Conservation (phyloP, 192 early-diverging fungal genomes). For the Dissophora ornata region DNA sequence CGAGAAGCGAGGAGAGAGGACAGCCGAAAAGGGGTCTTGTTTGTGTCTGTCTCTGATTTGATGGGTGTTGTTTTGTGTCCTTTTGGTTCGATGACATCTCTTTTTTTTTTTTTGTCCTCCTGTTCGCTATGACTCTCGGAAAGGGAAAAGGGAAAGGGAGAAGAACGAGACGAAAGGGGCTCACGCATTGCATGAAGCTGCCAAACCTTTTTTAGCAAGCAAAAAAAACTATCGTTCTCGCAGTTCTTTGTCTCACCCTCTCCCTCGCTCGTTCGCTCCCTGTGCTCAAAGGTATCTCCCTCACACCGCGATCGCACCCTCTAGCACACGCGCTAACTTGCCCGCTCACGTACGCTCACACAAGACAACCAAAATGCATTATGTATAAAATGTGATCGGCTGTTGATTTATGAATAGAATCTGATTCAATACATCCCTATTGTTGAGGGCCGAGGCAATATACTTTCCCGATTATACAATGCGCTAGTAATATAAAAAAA, state of each 20-base stretch:
- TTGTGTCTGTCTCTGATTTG: too few relatives aligned
- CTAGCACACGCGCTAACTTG: too few relatives aligned
- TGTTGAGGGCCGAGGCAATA: too few relatives aligned
- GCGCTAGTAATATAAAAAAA: too few relatives aligned
- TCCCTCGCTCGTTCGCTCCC: neutral
- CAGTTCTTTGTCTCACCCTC: neutral
- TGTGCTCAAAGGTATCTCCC: neutral
- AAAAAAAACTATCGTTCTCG: slow-evolving; percentile 4
- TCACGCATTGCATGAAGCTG: slow-evolving; percentile 25
- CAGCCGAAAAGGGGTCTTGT: too few relatives aligned
- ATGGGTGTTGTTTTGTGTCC: too few relatives aligned
- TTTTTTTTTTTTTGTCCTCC: too few relatives aligned
- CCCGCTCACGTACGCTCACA: slow-evolving; percentile 12
- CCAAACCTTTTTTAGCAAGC: slow-evolving; percentile 29
- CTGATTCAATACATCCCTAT: too few relatives aligned
- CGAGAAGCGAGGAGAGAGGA: too few relatives aligned
- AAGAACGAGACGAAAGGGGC: slow-evolving; percentile 8
- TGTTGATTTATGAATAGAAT: too few relatives aligned
- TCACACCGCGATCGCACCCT: neutral
- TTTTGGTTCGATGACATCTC: too few relatives aligned
- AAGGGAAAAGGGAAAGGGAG: slow-evolving; percentile 9
- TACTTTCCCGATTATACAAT: too few relatives aligned
- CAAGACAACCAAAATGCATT: neutral
- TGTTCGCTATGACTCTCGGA: slow-evolving; percentile 23
- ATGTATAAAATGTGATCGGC: neutral